Conservation (phyloP, 441 rosid species). For the Populus hybrid region DNA sequence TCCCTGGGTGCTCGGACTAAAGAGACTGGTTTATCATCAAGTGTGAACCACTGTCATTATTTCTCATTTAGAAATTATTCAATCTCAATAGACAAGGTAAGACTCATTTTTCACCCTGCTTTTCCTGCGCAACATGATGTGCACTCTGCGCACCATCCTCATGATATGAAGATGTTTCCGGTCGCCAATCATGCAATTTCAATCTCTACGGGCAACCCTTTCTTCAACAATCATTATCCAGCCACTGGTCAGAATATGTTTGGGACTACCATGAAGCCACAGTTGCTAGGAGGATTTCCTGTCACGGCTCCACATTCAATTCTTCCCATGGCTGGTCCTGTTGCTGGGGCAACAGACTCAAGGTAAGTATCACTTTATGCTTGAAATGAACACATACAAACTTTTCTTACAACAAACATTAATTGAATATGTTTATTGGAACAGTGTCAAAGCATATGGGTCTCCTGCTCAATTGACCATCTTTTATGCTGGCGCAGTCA, state of each 20-base stretch:
- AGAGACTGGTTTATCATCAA: neutral
- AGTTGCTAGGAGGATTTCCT: conserved; percentile 45
- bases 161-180: conserved; percentile 37
- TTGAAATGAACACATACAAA: conserved; percentile 7
- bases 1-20: neutral
- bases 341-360: conserved; percentile 31
- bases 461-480: conserved; percentile 56
- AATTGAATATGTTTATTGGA: conserved; percentile 17
- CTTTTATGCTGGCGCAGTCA: conserved; percentile 62
- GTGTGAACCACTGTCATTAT: conserved; percentile 16
- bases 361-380: conserved; percentile 32
- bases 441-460: conserved; percentile 29
- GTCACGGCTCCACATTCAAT: conserved; percentile 32
- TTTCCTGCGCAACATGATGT: conserved; percentile 34
- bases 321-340: conserved; percentile 31
- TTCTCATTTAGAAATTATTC: conserved; percentile 30
- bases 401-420: conserved; percentile 2
- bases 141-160: conserved; percentile 29
- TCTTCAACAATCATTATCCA: conserved; percentile 31
- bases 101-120: conserved; percentile 28
- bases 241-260: conserved; percentile 25
- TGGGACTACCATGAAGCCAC: conserved; percentile 28
- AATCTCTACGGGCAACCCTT: conserved; percentile 26
- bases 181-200: conserved; percentile 27
- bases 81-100: conserved; percentile 34